A percentile compares a stretch with the other conserved stretches of the same genome.
These are phyloP conservation scores for Xenoacremonium recifei DNA, from an alignment of 2,329 filamentous ascomycete genomes.

Conservation along the genomic window DNA sequence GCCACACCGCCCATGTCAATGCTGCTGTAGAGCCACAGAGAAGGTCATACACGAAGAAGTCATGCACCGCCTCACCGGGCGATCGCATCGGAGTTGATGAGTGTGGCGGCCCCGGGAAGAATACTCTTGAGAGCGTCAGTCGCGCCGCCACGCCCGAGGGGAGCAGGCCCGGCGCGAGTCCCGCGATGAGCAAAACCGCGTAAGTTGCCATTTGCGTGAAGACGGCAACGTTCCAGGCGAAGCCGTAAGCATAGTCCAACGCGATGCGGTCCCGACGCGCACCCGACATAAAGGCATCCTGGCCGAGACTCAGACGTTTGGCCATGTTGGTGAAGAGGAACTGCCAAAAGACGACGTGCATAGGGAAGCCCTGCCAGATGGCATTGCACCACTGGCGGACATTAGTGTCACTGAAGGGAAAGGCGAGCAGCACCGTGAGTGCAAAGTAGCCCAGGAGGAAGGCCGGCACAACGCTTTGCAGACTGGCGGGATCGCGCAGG, in stretches of 20 bases:
- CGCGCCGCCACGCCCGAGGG: conserved; percentile 13
- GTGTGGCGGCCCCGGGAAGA: conserved; percentile 19
- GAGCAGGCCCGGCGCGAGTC: conserved; percentile 12
- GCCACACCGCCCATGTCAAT: conserved; percentile 18
- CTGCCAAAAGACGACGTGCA: conserved; percentile 16
- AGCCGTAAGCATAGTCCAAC: conserved; percentile 20
- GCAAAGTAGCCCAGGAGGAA: conserved; percentile 22
- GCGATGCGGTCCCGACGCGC: conserved; percentile 15
- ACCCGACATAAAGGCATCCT: conserved; percentile 14
- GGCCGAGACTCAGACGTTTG: conserved; percentile 21
- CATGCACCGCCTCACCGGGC: conserved; percentile 14
- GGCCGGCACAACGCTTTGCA: conserved; percentile 18
- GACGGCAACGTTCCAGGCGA: conserved; percentile 25
- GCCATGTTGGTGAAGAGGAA: conserved; percentile 13
- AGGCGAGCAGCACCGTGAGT: conserved; percentile 14
- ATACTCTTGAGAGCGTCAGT: conserved; percentile 13
- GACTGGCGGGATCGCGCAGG: conserved; percentile 15
- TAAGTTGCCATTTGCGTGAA: conserved; percentile 20
- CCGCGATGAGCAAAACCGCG: conserved; percentile 9
- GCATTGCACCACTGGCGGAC: conserved; percentile 21
- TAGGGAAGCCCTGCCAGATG: conserved; percentile 20
- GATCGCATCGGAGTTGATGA: conserved; percentile 14
- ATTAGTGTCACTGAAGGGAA: conserved; percentile 16
- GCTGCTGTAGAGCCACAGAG: conserved; percentile 15
- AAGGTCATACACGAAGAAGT: conserved; percentile 27